Conservation (phyloP, 2,329 filamentous ascomycete genomes). For the Aureobasidium melanogenum region DNA sequence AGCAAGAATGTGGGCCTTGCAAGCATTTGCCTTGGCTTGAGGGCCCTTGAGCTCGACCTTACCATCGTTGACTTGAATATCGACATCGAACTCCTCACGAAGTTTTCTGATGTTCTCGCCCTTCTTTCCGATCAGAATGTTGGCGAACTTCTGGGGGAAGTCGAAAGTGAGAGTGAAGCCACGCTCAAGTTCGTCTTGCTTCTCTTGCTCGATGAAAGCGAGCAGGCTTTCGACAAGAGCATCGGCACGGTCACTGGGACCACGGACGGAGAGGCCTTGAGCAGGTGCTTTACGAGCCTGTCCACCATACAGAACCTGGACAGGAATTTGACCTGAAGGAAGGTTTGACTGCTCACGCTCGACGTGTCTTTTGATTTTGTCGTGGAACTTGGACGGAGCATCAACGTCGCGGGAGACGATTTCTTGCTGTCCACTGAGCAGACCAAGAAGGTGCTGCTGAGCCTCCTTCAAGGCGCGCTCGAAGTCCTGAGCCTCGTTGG, state of each 20-base stretch:
- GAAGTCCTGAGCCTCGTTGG: constrained; percentile 47
- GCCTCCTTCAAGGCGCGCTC: constrained; percentile 50
- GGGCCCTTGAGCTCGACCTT: constrained; percentile 94
- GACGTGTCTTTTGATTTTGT: constrained; percentile 54
- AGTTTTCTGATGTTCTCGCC: constrained; percentile 62
- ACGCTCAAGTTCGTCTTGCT: constrained; percentile 87
- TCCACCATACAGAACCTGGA: constrained; percentile 45
- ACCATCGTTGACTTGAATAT: constrained; percentile 85
- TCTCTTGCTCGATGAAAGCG: constrained; percentile 76
- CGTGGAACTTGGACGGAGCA: constrained; percentile 52
- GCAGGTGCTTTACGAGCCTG: constrained; percentile 44
- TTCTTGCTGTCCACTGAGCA: constrained; percentile 46
- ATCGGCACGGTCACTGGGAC: constrained; percentile 64
- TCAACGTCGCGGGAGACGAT: constrained; percentile 47
- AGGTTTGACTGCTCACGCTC: constrained; percentile 45
- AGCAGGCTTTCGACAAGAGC: constrained; percentile 63
- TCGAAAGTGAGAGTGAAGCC: constrained; percentile 80
- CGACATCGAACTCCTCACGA: constrained; percentile 61
- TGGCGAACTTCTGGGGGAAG: constrained; percentile 90
- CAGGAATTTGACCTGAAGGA: constrained; percentile 44
- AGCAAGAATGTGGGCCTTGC: constrained; percentile 70
- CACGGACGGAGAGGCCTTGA: constrained; percentile 56
- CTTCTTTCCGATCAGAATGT: constrained; percentile 64
- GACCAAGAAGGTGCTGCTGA: constrained; percentile 45
- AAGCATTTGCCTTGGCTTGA: constrained; percentile 84